Base-by-base conservation (phyloP, 2,329 filamentous ascomycete species). In the Curvularia sp. region DNA sequence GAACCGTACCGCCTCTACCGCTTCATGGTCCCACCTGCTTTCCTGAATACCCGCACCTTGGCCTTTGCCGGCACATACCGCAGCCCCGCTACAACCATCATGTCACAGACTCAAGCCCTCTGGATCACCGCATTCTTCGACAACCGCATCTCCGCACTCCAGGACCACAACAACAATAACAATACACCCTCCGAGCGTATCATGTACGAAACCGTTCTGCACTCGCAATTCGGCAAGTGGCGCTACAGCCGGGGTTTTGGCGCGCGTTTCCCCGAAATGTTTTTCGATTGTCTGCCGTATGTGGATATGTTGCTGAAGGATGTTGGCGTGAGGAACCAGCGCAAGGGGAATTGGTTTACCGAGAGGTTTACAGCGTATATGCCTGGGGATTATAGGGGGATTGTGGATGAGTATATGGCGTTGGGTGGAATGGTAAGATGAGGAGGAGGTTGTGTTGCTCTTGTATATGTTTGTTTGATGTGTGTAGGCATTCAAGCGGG, bases 61-160 rank as follows among this genome's bases (percentile, higher is more conserved):
- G 79, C 77, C 2, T 81, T 80, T 57, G 73, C 75, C 3, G 78
- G 79, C 23, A 73, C 75, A 43, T 73, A 78, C 27, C 69, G 73
- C 23, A 77, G 72, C 12, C 72, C 78, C 23, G 70, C 72, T 2
- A 79, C 77, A 0, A 70, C 75, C 1, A 69, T 74, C 13, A 73
- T 74, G 45, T 75, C 77, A 3, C 68, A 75, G 12, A 63, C 73
- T 0, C 77, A 80, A 65, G 78, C 70, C 0, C 71, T 80, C 1
- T 81, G 79, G 79, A 78, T 89, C 30, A 80, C 82, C 0, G 88
- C 89, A 0, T 92, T 86, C 70, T 83, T 93, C 30, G 79, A 82
- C 52, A 78, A 79, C 19, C 74, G 80, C 27, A 73, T 90, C 10
- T 34, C 48, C 0, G 12, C 18, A 8, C 52, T 58, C 9, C 32